Evolutionary conservation across 805 yeast species (phyloP).

Genomic region (Hermanozyma aechmeae): DNA sequence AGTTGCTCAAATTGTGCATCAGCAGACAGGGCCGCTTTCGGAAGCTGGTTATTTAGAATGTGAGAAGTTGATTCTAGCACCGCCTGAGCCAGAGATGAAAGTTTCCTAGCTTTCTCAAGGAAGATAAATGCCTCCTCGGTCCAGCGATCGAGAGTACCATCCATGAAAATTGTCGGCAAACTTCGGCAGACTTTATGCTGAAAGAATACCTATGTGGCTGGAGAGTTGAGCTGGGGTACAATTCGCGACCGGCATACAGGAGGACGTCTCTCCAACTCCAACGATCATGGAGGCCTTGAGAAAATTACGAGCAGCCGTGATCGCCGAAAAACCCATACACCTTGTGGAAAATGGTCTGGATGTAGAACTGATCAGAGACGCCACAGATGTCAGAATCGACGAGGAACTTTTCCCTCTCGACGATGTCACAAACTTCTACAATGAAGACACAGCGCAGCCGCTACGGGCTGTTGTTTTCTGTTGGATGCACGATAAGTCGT

Average conservation of each 20-base stretch:
- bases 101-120: slow-evolving; percentile 19
- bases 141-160: too few relatives aligned
- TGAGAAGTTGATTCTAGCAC: slow-evolving; percentile 17
- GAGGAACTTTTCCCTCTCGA: slow-evolving; percentile 25
- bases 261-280: not conserved
- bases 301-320: slow-evolving; percentile 19
- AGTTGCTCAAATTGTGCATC: slow-evolving; percentile 8
- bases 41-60: slow-evolving; percentile 15
- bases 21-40: slow-evolving; percentile 13
- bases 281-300: slow-evolving; percentile 11
- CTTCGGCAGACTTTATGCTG: too few relatives aligned
- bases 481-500: slow-evolving; percentile 65
- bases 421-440: slow-evolving; percentile 44
- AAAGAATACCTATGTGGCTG: too few relatives aligned
- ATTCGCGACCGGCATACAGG: too few relatives aligned
- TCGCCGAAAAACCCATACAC: slow-evolving; percentile 13
- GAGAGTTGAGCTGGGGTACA: too few relatives aligned
- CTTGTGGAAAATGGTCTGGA: slow-evolving; percentile 3
- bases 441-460: slow-evolving; percentile 37
- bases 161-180: too few relatives aligned
- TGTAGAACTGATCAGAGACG: slow-evolving; percentile 18
- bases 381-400: slow-evolving; percentile 25
- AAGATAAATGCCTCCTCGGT: slow-evolving; percentile 18
- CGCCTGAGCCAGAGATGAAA: slow-evolving; percentile 25
- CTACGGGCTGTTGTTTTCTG: slow-evolving; percentile 63